phyloP scores from a whole-genome alignment of 768 basidiomycete species.

The Suillus weaverae region DNA sequence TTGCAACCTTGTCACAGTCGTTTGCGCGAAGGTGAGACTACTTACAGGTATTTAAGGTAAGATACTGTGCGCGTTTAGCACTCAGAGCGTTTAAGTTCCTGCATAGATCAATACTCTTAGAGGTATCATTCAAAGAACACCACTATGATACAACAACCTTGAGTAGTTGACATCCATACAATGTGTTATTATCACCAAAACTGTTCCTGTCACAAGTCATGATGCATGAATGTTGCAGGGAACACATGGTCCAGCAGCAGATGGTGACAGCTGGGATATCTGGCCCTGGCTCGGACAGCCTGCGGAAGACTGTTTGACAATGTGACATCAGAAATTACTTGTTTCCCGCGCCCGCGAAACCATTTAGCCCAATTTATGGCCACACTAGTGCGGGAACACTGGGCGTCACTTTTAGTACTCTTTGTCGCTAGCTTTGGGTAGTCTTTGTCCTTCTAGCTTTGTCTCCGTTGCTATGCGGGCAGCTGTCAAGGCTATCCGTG shows the following conservation, averaged over 20 bases:
- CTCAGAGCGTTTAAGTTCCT: too few species aligned
- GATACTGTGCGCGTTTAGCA: too few species aligned
- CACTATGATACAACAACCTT: too few species aligned
- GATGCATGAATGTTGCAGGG: not conserved
- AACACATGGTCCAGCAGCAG: not conserved
- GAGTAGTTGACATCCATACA: not conserved
- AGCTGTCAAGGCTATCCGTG: not conserved
- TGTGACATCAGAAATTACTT: not conserved
- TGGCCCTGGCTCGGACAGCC: not conserved
- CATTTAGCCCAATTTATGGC: slow-evolving; percentile 1
- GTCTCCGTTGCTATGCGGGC: slow-evolving; percentile 21
- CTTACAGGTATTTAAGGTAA: too few species aligned
- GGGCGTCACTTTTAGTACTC: slow-evolving; percentile 14
- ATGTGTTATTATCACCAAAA: not conserved
- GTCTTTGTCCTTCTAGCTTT: slow-evolving; percentile 14
- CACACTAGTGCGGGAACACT: slow-evolving; percentile 6
- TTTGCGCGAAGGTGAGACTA: too few species aligned
- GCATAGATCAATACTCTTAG: too few species aligned
- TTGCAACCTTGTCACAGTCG: not conserved
- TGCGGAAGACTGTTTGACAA: not conserved
- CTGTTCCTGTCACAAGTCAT: not conserved
- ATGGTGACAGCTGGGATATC: not conserved
- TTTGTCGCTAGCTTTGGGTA: slow-evolving; percentile 19
- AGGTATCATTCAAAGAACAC: too few species aligned
- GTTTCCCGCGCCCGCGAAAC: slow-evolving; percentile 2